Evolutionary conservation across 169 alveolate genomes (phyloP), one percentile per base, ranked within the genome.

Genomic region (Plasmodium blacklocki): DNA sequence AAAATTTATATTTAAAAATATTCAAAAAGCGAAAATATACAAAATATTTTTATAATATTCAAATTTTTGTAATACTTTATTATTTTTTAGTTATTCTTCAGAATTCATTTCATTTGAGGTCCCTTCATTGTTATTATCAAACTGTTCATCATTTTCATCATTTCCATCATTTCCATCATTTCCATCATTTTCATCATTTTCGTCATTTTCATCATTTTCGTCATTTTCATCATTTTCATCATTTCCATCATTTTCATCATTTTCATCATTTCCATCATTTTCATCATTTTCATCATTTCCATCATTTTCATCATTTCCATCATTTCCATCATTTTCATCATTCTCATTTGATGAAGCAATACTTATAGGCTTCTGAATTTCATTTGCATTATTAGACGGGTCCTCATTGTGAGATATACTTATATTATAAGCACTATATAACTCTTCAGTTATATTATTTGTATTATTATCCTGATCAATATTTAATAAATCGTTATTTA

Each of bases 211-310:
- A 43, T 29, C 32, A 14, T 3, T 11, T 14, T n/a, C n/a, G n/a
- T 72, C 83, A 47, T 26, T 43, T n/a, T 74, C 88, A 15, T 74
- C 39, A 60, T 60, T 58, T 47, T 62, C 88, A 47, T 74, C 29
- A 4, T 19, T 39, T 0, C 23, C 26, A n/a, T 60, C 45, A 60
- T 7, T 23, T 0, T 11, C 2, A 23, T 19, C 26, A 15, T 60
- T 39, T 19, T 19, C 8, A 23, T 18, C 26, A 39, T 2, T 19
- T 15, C 8, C 2, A 6, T 23, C 26, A 23, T 60, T 23, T 19
- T 19, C 2, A 3, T 18, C 45, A 23, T 15, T 23, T 1, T n/a
- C 8, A 7, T 12, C 58, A 9, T 66, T 62, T 18, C 14, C 68
- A 14, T 39, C 56, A 6, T 26, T 75, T 0, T 39, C 75, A 3